Percentiles rank a stretch among this genome's conserved stretches.
These are phyloP conservation scores for Neofusicoccum parvum DNA, from an alignment of 2,329 filamentous ascomycete species.

Conservation along the genomic window DNA sequence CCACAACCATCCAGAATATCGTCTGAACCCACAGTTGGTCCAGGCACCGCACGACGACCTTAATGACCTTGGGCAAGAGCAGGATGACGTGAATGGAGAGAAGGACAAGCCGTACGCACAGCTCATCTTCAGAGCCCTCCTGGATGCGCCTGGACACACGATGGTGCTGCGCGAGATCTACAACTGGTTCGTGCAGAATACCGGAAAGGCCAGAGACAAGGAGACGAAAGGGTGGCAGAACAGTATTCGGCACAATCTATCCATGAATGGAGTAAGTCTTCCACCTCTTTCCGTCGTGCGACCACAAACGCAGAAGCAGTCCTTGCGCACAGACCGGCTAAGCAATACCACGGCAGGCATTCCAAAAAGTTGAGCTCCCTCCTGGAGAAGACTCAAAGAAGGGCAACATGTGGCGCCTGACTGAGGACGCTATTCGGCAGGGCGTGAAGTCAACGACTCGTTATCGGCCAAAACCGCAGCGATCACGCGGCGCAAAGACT, in stretches of 20 bases:
- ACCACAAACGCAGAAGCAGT: conserved; percentile 27
- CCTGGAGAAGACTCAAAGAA: conserved; percentile 61
- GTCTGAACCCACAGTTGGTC: not conserved
- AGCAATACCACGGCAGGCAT: conserved; percentile 46
- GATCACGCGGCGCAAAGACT: not conserved
- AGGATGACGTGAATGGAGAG: conserved; percentile 31
- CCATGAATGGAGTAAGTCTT: conserved; percentile 82
- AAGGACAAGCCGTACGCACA: conserved; percentile 74
- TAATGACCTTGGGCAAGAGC: not conserved
- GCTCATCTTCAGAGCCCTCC: conserved; percentile 76
- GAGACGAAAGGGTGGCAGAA: conserved; percentile 79
- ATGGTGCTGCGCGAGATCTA: conserved; percentile 89
- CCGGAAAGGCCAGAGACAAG: conserved; percentile 68
- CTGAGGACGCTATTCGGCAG: conserved; percentile 65
- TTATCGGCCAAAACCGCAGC: conserved; percentile 45
- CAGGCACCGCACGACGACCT: not conserved
- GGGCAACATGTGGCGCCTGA: conserved; percentile 75
- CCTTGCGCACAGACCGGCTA: not conserved
- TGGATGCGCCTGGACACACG: conserved; percentile 64
- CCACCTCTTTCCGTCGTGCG: conserved; percentile 1
- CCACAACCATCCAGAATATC: not conserved
- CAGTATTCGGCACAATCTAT: conserved; percentile 91
- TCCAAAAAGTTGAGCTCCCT: conserved; percentile 55
- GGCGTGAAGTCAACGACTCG: conserved; percentile 84
- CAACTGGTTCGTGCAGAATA: conserved; percentile 83